Conservation (phyloP, 2,329 filamentous ascomycete species). For the Alternaria atra region DNA sequence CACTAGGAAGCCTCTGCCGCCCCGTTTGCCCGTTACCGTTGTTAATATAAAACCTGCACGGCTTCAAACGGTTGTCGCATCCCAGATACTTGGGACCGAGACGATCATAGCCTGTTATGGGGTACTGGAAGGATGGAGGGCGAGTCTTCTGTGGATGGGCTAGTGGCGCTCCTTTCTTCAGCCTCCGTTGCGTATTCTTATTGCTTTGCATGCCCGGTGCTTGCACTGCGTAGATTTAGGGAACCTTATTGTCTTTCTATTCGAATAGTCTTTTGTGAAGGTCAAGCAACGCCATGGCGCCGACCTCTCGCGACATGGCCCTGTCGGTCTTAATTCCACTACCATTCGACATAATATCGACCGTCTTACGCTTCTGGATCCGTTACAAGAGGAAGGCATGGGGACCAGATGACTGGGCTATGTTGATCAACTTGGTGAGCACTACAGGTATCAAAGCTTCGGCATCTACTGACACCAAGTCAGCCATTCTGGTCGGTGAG, state of each 20-base stretch:
- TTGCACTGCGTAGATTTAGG: not conserved
- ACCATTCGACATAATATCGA: constrained; percentile 11
- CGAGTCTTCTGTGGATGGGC: not conserved
- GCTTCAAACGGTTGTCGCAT: not conserved
- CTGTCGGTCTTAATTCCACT: constrained; percentile 8
- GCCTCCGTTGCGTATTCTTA: not conserved
- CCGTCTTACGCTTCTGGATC: constrained; percentile 13
- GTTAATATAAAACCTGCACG: not conserved
- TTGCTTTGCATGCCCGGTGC: not conserved
- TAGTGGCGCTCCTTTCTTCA: not conserved
- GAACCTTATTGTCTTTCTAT: not conserved
- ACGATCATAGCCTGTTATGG: not conserved
- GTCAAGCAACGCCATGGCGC: constrained; percentile 5
- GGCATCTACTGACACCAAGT: not conserved
- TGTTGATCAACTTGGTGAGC: constrained; percentile 15
- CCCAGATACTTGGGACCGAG: not conserved
- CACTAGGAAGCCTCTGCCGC: not conserved
- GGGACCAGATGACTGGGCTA: constrained; percentile 16
- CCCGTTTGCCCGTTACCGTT: not conserved
- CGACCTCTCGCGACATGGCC: constrained; percentile 13
- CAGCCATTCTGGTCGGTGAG: constrained; percentile 13
- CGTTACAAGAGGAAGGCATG: constrained; percentile 12
- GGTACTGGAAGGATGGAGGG: not conserved
- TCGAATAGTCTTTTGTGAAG: not conserved
- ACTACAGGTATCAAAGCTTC: not conserved